phyloP scores from a whole-genome alignment of 106 monocot species.

The Phalaenopsis equestris region DNA sequence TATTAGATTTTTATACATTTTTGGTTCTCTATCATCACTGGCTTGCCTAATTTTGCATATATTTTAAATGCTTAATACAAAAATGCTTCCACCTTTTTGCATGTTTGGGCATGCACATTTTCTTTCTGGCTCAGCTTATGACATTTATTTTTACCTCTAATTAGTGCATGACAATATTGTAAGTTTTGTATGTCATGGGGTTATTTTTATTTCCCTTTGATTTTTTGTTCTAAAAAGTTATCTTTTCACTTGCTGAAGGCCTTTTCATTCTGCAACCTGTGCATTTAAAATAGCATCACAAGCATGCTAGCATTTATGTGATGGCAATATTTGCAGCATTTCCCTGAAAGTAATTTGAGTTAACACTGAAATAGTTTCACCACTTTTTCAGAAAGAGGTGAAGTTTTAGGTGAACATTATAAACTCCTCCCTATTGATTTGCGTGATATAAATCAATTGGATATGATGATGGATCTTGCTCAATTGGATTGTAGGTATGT shows the following conservation, averaged over 20 bases:
- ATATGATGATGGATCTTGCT: slow-evolving; percentile 44
- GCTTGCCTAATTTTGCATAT: background rate
- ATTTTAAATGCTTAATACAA: background rate
- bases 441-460: slow-evolving; percentile 53
- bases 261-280: background rate
- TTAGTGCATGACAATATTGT: background rate
- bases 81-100: background rate
- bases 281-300: too few relatives aligned
- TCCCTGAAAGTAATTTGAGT: background rate
- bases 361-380: background rate
- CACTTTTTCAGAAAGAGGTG: slow-evolving; percentile 69
- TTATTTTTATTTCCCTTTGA: background rate
- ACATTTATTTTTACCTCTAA: background rate
- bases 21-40: background rate
- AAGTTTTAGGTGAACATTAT: slow-evolving; percentile 71
- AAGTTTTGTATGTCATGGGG: background rate
- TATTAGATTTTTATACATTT: background rate
- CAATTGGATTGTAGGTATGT: slow-evolving; percentile 72
- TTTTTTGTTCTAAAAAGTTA: background rate
- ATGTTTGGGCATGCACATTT: background rate
- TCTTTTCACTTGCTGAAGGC: background rate
- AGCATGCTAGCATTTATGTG: background rate
- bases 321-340: background rate
- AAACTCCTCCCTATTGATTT: slow-evolving; percentile 81
- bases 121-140: background rate